Conservation (phyloP, 2,329 filamentous ascomycete species). For the Colletotrichum cordylinicola region DNA sequence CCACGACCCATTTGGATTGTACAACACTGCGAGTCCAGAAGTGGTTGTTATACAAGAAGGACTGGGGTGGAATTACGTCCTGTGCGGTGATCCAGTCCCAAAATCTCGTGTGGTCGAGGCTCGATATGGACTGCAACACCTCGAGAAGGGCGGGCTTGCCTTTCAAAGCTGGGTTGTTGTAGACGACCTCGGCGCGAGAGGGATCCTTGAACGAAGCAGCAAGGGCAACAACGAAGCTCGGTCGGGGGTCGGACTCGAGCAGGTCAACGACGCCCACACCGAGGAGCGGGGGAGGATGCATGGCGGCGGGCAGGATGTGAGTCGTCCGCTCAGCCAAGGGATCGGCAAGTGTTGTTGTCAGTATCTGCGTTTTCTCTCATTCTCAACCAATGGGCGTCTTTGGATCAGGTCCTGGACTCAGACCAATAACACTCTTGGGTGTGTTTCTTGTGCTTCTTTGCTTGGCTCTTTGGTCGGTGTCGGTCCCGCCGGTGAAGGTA, state of each 20-base stretch:
- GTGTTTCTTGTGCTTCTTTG: not conserved
- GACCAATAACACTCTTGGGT: not conserved
- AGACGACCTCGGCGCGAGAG: constrained; percentile 27
- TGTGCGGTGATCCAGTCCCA: constrained; percentile 43
- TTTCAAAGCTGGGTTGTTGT: constrained; percentile 43
- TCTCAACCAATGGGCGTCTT: constrained; percentile 12
- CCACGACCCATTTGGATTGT: constrained; percentile 40
- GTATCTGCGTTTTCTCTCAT: constrained; percentile 13
- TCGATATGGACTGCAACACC: constrained; percentile 32
- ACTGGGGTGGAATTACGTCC: constrained; percentile 25
- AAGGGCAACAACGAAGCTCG: constrained; percentile 43
- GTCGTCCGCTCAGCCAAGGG: constrained; percentile 20
- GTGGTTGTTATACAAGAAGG: constrained; percentile 35
- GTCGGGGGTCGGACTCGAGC: constrained; percentile 45
- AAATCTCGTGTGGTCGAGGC: constrained; percentile 37
- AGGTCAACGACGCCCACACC: constrained; percentile 42
- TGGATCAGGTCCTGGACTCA: not conserved
- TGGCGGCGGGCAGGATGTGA: constrained; percentile 1
- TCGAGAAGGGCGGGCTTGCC: constrained; percentile 34
- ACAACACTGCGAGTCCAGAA: constrained; percentile 43
- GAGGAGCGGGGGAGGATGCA: constrained; percentile 23
- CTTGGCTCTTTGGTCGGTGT: not conserved
- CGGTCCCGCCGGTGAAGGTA: constrained; percentile 4
- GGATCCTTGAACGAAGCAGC: constrained; percentile 17
- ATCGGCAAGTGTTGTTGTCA: constrained; percentile 16